These are phyloP conservation scores for Dioscorea dumetorum DNA, from an alignment of 106 monocot genomes.

Conservation along the genomic window DNA sequence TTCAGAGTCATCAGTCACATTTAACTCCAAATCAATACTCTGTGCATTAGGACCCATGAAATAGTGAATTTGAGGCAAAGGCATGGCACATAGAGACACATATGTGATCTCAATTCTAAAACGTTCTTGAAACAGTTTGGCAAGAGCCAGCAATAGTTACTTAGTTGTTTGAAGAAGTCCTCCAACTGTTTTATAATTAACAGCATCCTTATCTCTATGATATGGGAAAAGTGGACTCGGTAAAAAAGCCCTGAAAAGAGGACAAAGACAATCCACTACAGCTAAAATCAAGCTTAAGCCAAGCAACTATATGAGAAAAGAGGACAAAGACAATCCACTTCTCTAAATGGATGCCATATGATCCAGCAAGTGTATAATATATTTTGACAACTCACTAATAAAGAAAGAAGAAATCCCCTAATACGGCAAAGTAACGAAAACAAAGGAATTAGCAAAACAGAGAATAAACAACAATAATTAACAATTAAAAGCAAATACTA, in stretches of 20 bases:
- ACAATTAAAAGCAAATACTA: too few species aligned
- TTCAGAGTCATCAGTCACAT: slow-evolving; percentile 38
- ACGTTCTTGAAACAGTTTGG: slow-evolving; percentile 28
- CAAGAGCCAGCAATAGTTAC: slow-evolving; percentile 45
- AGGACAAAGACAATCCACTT: slow-evolving; percentile 29
- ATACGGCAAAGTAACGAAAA: slow-evolving; percentile 27
- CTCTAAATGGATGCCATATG: slow-evolving; percentile 28
- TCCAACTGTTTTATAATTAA: slow-evolving; percentile 12
- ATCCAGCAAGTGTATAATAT: slow-evolving; percentile 35
- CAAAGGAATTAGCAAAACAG: too few species aligned
- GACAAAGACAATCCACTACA: slow-evolving; percentile 31
- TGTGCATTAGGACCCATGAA: slow-evolving; percentile 7
- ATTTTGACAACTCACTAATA: slow-evolving; percentile 15
- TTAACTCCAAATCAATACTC: slow-evolving; percentile 77
- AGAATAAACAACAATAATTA: too few species aligned
- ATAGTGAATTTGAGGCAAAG: slow-evolving; percentile 15
- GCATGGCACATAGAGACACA: too few species aligned
- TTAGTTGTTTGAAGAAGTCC: slow-evolving; percentile 35
- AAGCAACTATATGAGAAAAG: slow-evolving; percentile 15
- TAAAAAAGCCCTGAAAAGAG: slow-evolving; percentile 46
- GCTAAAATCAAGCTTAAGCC: slow-evolving; percentile 26
- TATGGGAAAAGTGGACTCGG: slow-evolving; percentile 49
- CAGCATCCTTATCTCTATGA: slow-evolving; percentile 15
- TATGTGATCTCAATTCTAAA: slow-evolving; percentile 6
- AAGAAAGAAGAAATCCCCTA: slow-evolving; percentile 19